Conservation (phyloP, 148 eudicot species). For the Euryodendron excelsum region DNA sequence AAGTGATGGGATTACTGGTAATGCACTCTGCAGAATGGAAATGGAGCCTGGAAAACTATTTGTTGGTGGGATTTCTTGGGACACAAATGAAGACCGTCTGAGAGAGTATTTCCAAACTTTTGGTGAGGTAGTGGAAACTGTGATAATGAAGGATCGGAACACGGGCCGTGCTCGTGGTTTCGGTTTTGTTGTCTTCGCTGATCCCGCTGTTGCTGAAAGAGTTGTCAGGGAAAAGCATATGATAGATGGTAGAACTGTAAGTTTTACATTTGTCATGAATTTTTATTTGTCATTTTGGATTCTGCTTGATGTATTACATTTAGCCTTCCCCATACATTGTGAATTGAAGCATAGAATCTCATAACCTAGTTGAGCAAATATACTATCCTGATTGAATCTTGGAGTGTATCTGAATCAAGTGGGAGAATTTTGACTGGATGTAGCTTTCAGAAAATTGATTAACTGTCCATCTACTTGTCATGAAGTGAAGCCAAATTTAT, state of each 20-base stretch:
- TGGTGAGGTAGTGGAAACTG: slow-evolving; percentile 95
- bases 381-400: not conserved
- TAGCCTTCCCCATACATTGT: not conserved
- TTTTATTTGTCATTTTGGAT: not conserved
- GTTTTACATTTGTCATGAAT: slow-evolving; percentile 10
- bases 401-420: not conserved
- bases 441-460: not conserved
- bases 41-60: slow-evolving; percentile 92
- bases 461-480: not conserved
- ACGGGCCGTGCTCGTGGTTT: slow-evolving; percentile 98
- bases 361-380: not conserved
- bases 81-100: slow-evolving; percentile 84
- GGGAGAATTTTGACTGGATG: not conserved
- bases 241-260: slow-evolving; percentile 90
- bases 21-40: slow-evolving; percentile 48
- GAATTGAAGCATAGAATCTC: not conserved
- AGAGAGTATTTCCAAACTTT: slow-evolving; percentile 74
- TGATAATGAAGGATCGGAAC: slow-evolving; percentile 92
- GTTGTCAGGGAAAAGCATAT: slow-evolving; percentile 85
- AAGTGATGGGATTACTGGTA: slow-evolving; percentile 9
- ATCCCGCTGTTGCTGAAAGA: slow-evolving; percentile 77
- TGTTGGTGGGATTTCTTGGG: slow-evolving; percentile 99
- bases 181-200: slow-evolving; percentile 84
- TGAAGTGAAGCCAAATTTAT: not conserved
- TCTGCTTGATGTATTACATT: not conserved